Conservation (phyloP, 2,329 filamentous ascomycete species). For the Calonectria montana region DNA sequence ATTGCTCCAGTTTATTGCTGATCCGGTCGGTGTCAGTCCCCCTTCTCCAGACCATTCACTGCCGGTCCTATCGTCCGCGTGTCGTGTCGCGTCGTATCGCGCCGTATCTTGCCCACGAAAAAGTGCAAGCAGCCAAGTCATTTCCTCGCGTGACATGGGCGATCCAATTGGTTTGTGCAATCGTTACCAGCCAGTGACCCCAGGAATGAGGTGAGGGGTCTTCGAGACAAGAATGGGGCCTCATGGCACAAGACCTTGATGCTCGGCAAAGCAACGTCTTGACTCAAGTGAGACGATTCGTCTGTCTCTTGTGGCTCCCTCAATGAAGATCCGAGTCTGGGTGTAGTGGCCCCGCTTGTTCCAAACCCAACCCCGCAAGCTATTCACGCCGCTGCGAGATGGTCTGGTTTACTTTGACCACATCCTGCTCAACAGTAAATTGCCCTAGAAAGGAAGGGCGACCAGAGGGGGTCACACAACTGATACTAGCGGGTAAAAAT, state of each 20-base stretch:
- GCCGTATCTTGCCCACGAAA: slow-evolving; percentile 11
- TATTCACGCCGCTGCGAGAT: slow-evolving; percentile 10
- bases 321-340: slow-evolving; percentile 12
- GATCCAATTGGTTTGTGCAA: neutral
- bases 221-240: neutral
- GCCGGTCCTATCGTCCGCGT: slow-evolving; percentile 12
- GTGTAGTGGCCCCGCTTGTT: slow-evolving; percentile 28
- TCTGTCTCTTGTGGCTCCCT: neutral
- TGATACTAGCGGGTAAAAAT: slow-evolving; percentile 3
- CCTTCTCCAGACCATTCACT: neutral
- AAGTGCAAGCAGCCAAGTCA: slow-evolving; percentile 3
- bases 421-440: neutral
- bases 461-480: slow-evolving; percentile 5
- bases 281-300: slow-evolving; percentile 35
- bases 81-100: slow-evolving; percentile 13
- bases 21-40: neutral
- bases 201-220: slow-evolving; percentile 14
- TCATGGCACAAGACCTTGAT: slow-evolving; percentile 12
- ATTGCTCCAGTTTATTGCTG: neutral
- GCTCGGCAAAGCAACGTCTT: slow-evolving; percentile 14
- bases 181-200: neutral
- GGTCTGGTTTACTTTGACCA: slow-evolving; percentile 19
- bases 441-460: neutral
- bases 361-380: slow-evolving; percentile 36
- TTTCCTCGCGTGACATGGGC: neutral